These are phyloP conservation scores for Endoconidiophora polonica DNA, from an alignment of 2,329 filamentous ascomycete genomes.

Conservation along the genomic window DNA sequence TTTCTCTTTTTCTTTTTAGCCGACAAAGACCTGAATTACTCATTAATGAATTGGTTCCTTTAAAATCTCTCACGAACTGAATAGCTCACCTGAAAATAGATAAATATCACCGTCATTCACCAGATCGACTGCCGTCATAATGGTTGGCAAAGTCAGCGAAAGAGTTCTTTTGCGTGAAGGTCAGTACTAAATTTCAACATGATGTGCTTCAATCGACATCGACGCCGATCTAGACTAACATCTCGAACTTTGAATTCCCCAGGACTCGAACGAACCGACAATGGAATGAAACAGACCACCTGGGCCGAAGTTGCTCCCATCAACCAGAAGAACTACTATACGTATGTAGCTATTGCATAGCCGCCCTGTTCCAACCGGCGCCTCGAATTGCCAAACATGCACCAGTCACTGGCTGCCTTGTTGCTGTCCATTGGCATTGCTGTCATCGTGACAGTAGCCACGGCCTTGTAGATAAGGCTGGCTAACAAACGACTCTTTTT, in stretches of 20 bases:
- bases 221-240: too few relatives aligned
- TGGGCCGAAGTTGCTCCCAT: slow-evolving; percentile 90
- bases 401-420: neutral
- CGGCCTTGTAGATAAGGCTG: slow-evolving; percentile 10
- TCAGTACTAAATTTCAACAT: slow-evolving; percentile 20
- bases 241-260: slow-evolving; percentile 9
- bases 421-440: neutral
- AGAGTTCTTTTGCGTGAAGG: slow-evolving; percentile 46
- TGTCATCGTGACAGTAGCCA: neutral
- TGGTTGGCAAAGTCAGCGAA: slow-evolving; percentile 51
- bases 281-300: slow-evolving; percentile 87
- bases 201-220: neutral
- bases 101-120: too few relatives aligned
- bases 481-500: slow-evolving; percentile 4
- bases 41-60: too few relatives aligned
- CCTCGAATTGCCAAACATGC: neutral
- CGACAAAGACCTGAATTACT: too few relatives aligned
- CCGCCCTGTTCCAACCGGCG: neutral
- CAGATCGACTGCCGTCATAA: slow-evolving; percentile 18
- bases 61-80: too few relatives aligned
- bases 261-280: slow-evolving; percentile 94
- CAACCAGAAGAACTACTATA: slow-evolving; percentile 99
- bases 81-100: too few relatives aligned
- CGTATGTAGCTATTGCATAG: slow-evolving; percentile 34
- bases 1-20: too few relatives aligned